Evolutionary conservation across 2,329 filamentous ascomycete species (phyloP).

Genomic region (Botrytis fragariae): DNA sequence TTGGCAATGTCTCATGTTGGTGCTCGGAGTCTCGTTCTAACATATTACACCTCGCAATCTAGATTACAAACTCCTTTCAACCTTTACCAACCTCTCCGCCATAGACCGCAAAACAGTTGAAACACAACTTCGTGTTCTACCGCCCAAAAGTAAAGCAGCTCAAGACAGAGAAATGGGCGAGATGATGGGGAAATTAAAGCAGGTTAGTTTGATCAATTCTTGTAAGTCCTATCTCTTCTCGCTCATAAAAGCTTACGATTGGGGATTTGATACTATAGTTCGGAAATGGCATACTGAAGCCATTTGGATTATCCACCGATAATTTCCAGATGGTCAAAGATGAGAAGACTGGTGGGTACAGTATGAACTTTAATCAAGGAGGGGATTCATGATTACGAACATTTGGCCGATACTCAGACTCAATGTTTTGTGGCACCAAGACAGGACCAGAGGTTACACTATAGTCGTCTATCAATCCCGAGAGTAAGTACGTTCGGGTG

Average conservation of each 20-base stretch:
- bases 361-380: conserved; percentile 71
- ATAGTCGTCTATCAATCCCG: not conserved
- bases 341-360: conserved; percentile 85
- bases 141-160: conserved; percentile 68
- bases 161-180: conserved; percentile 87
- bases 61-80: conserved; percentile 71
- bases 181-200: conserved; percentile 97
- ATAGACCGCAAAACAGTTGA: conserved; percentile 68
- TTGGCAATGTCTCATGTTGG: not conserved
- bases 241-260: conserved; percentile 15
- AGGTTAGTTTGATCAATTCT: conserved; percentile 47
- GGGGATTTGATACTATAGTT: conserved; percentile 46
- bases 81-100: conserved; percentile 58
- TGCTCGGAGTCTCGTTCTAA: not conserved
- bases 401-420: not conserved
- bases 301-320: conserved; percentile 89
- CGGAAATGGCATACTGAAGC: conserved; percentile 87
- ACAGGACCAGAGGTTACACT: not conserved
- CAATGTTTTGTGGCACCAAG: not conserved
- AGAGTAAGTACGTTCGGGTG: not conserved
- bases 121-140: conserved; percentile 63
- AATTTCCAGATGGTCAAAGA: conserved; percentile 96
- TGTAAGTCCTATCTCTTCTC: not conserved
- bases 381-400: conserved; percentile 19
- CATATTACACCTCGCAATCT: not conserved